Percentiles rank a stretch among this genome's conserved stretches.
Conservation (phyloP, 2,329 filamentous ascomycete species). For the Xylaria sp. region DNA sequence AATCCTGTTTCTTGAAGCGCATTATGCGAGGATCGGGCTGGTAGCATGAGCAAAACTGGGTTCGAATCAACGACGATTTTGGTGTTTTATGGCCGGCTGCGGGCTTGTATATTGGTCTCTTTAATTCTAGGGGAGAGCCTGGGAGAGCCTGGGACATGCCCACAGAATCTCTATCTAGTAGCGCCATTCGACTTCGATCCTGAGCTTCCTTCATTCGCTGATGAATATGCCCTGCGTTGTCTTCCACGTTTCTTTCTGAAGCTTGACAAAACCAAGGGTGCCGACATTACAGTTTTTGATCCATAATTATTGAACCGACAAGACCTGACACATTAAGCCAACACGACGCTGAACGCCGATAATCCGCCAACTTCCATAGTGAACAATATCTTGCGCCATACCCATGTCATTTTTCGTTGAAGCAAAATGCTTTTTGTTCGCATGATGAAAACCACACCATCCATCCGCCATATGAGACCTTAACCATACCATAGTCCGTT, state of each 20-base stretch:
- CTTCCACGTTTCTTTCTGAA: neutral
- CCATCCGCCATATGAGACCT: slow-evolving; percentile 29
- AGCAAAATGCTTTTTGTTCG: slow-evolving; percentile 27
- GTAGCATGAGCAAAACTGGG: slow-evolving; percentile 4
- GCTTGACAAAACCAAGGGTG: neutral
- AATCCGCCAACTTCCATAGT: slow-evolving; percentile 1
- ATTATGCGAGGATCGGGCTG: neutral
- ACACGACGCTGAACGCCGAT: slow-evolving; percentile 22
- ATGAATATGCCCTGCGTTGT: neutral
- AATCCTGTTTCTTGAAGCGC: neutral
- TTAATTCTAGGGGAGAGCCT: slow-evolving; percentile 36
- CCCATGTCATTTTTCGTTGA: slow-evolving; percentile 12
- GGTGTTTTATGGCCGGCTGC: slow-evolving; percentile 14
- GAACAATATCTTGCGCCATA: slow-evolving; percentile 6
- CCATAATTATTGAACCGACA: neutral
- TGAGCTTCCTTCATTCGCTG: neutral
- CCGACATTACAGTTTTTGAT: neutral
- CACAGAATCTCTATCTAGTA: slow-evolving; percentile 38
- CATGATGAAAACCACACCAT: slow-evolving; percentile 29
- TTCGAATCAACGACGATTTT: slow-evolving; percentile 9
- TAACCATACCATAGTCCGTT: slow-evolving; percentile 23
- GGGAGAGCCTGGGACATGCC: slow-evolving; percentile 36
- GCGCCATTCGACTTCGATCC: neutral
- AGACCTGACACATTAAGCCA: neutral
- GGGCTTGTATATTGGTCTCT: slow-evolving; percentile 29